Base-by-base conservation (phyloP, 202 grass and related monocot genomes). In the Schoenoplectus tabernaemontani region DNA sequence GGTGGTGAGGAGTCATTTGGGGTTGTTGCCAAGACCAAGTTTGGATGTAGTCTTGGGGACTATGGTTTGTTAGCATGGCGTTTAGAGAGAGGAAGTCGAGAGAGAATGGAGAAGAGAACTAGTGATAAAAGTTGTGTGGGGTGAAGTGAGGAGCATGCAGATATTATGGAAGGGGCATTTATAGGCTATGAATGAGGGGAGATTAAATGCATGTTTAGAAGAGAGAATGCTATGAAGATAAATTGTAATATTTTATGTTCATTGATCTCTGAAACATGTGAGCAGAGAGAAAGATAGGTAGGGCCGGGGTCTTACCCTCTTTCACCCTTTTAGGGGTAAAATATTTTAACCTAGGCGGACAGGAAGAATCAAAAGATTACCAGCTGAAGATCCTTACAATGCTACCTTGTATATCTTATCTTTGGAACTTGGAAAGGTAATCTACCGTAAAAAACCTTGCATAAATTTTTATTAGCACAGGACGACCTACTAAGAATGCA, bases 331-430 rank as follows among this genome's bases (percentile, higher is more conserved):
- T n/a, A n/a, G n/a, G n/a, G n/a, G n/a, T n/a, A n/a, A n/a, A n/a
- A n/a, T 64, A n/a, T n/a, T 51, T 38, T 51, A 38, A 91, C 86
- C 72, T 89, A 86, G 74, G 78, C 83, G 81, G 89, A 92, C 92
- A 90, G 85, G 89, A 89, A 92, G 89, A 92, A 96, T 96, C 87
- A 86, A 96, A 81, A 81, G 72, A 44, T 69, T 4, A 73, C 65
- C n/a, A 41, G 23, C 64, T 78, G 42, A 89, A 84, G 83, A 51
- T 84, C 83, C 78, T 88, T 86, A 77, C 82, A 91, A 79, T 48
- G 39, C 84, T 58, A 12, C 20, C 16, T 77, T 53, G 26, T n/a
- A n/a, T n/a, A n/a, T n/a, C n/a, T n/a, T n/a, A 43, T 47, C 9
- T 61, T 30, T 12, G 15, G 0, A 59, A 32, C 4, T 32, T 77